These are phyloP conservation scores for Stromatinia cepivora DNA, from an alignment of 2,329 filamentous ascomycete genomes.

Conservation along the genomic window DNA sequence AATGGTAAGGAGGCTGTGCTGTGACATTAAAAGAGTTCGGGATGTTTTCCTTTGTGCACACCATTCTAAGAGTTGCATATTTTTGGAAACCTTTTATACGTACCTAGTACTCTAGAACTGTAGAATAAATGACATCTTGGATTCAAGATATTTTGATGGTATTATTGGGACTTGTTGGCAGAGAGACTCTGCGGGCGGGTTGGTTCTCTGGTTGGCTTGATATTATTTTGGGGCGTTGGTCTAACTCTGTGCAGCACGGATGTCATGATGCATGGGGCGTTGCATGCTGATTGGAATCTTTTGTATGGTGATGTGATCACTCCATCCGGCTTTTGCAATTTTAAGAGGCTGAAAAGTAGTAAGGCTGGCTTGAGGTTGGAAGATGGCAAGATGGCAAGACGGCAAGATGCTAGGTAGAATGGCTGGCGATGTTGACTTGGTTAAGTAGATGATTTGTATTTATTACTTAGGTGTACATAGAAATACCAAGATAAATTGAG, in stretches of 20 bases:
- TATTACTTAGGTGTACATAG: not conserved
- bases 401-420: not conserved
- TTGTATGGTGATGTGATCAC: not conserved
- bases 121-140: too few relatives aligned
- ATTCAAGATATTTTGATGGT: too few relatives aligned
- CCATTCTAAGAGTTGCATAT: too few relatives aligned
- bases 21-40: too few relatives aligned
- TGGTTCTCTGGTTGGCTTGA: not conserved
- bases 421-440: not conserved
- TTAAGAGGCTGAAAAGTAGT: not conserved
- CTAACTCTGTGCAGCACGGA: not conserved
- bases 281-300: not conserved
- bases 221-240: not conserved
- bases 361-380: not conserved
- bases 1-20: too few relatives aligned
- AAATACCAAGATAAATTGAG: not conserved
- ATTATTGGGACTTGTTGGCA: too few relatives aligned
- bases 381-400: not conserved
- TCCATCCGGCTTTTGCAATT: too few relatives aligned
- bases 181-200: too few relatives aligned
- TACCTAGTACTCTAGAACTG: too few relatives aligned
- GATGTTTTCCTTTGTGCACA: too few relatives aligned
- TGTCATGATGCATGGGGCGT: slow-evolving; percentile 11
- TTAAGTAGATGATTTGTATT: not conserved
- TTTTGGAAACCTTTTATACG: too few relatives aligned